Percentiles rank a stretch among this genome's conserved stretches.
These are phyloP conservation scores for Ehretia macrophylla DNA, from an alignment of 257 asterid species.

Conservation along the genomic window DNA sequence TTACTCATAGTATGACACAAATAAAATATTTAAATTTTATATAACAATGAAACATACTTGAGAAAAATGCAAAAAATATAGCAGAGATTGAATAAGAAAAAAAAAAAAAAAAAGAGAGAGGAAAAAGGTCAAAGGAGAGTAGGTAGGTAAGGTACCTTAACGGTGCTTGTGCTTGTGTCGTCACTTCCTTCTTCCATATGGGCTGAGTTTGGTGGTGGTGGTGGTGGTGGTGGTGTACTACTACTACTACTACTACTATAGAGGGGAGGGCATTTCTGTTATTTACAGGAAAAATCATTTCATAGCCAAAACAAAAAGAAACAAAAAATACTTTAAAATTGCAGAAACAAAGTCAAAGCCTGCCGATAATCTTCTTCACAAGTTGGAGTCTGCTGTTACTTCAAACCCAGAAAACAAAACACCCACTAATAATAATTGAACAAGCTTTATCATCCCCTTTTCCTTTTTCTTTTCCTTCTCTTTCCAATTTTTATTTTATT, in stretches of 20 bases:
- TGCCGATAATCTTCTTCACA: neutral
- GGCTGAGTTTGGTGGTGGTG: too few species aligned
- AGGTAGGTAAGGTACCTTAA: neutral
- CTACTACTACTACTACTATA: too few species aligned
- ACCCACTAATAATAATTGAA: neutral
- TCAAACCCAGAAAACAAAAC: too few species aligned
- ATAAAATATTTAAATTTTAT: too few species aligned
- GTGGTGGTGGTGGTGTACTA: too few species aligned
- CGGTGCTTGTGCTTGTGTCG: neutral
- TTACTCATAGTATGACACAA: neutral
- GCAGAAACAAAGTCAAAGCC: too few species aligned
- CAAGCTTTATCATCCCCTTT: neutral
- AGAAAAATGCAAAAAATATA: neutral
- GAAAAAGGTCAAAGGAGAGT: too few species aligned
- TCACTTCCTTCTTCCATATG: neutral
- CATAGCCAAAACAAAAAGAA: neutral
- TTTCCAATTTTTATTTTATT: too few species aligned
- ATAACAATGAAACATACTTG: neutral
- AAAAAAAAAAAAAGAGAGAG: too few species aligned
- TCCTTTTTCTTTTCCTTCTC: neutral
- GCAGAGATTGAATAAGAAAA: conserved; percentile 1
- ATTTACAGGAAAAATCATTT: neutral
- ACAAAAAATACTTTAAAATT: too few species aligned
- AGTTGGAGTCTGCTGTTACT: neutral
- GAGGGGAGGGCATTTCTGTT: neutral